Evolutionary conservation across 768 basidiomycete genomes (phyloP).

Genomic region (Kwoniella botswanensis): DNA sequence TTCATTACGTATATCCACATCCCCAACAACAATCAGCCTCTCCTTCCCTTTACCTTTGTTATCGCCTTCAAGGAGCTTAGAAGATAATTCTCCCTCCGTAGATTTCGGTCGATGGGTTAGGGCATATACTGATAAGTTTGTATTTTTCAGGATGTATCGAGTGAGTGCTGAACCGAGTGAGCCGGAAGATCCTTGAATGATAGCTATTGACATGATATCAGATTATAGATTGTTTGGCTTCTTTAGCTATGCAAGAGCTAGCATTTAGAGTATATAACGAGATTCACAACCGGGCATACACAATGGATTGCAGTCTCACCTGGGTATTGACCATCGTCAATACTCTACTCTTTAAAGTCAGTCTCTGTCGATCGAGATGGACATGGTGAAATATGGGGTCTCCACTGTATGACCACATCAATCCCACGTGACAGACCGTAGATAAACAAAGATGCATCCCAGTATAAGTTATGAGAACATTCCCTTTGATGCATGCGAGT

Average conservation of each 20-base stretch:
- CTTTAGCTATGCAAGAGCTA: too few species aligned
- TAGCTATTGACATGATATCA: constrained; percentile 46
- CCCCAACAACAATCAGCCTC: constrained; percentile 51
- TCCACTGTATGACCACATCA: constrained; percentile 3
- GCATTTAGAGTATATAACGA: background rate
- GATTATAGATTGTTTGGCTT: background rate
- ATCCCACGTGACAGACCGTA: background rate
- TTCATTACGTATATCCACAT: constrained; percentile 57
- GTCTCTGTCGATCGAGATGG: constrained; percentile 7
- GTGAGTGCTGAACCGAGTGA: constrained; percentile 55
- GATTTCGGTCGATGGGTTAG: constrained; percentile 50
- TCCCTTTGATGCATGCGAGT: background rate
- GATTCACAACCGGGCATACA: too few species aligned
- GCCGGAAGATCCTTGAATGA: constrained; percentile 53
- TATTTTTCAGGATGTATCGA: constrained; percentile 54
- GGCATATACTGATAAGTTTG: constrained; percentile 58
- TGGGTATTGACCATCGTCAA: too few species aligned
- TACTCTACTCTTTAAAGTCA: background rate
- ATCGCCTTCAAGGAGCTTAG: background rate
- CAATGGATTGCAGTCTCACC: too few species aligned
- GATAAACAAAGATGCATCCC: background rate
- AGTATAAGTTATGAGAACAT: too few species aligned
- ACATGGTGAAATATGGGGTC: background rate
- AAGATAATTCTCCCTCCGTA: constrained; percentile 19
- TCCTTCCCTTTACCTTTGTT: constrained; percentile 28